These are phyloP conservation scores for Bjerkandera adusta DNA, from an alignment of 1,284 basidiomycete species.

Conservation along the genomic window DNA sequence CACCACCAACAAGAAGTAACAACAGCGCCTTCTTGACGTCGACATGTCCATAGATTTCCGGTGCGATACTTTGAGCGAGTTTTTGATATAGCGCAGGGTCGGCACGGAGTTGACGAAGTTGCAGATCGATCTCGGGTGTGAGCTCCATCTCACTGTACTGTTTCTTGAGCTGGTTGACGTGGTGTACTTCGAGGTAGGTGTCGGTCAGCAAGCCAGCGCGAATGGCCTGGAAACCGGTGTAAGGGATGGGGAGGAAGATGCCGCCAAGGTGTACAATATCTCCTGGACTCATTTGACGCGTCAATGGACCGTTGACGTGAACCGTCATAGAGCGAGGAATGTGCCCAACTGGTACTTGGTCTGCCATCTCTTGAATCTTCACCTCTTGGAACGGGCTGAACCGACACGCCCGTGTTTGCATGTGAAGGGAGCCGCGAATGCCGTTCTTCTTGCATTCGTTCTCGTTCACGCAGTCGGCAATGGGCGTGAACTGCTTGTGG, in stretches of 20 bases:
- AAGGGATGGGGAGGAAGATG: conserved; percentile 87
- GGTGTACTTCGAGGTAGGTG: conserved; percentile 92
- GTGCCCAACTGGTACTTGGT: conserved; percentile 99
- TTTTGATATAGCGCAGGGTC: conserved; percentile 86
- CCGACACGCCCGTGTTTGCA: conserved; percentile 96
- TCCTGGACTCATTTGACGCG: conserved; percentile 91
- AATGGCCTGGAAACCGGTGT: conserved; percentile 85
- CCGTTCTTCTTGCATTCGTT: conserved; percentile 84
- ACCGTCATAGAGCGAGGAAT: conserved; percentile 98
- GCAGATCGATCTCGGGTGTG: conserved; percentile 79
- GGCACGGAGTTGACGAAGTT: conserved; percentile 68
- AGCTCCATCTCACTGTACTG: conserved; percentile 95
- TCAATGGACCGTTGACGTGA: conserved; percentile 89
- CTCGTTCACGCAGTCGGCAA: conserved; percentile 83
- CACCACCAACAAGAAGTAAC: conserved; percentile 92
- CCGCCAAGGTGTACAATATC: conserved; percentile 94
- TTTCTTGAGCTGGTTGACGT: conserved; percentile 95
- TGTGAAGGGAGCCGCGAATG: conserved; percentile 90
- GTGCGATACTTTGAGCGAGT: conserved; percentile 88
- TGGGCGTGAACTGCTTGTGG: conserved; percentile 90
- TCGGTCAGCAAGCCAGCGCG: conserved; percentile 96
- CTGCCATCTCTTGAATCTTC: conserved; percentile 99
- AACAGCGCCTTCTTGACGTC: conserved; percentile 99
- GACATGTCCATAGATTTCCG: conserved; percentile 97
- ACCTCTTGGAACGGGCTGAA: conserved; percentile 99